Base-by-base conservation (phyloP, 73 alveolate species). In the Paramecium pentaurelia region DNA sequence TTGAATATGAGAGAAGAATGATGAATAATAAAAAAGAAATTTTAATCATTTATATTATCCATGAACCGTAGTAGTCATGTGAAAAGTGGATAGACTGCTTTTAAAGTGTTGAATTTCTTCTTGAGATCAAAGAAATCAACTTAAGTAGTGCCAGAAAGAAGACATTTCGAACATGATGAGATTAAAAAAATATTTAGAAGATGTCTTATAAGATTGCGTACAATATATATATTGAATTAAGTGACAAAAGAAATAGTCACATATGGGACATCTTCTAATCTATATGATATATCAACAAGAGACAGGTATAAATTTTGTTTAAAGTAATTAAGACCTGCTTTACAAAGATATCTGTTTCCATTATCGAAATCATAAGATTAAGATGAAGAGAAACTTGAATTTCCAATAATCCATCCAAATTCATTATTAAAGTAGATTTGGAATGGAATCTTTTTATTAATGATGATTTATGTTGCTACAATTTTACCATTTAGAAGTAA, bases 381-480 rank as follows among this genome's bases (percentile, higher is more conserved):
- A 18, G 91, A 80, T 36, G 60, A 37, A 11, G 71, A 80, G 4
- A 2, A 77, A 49, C 45, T 80, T 44, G 91, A 80, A 58, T 80
- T 80, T 47, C 91, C 91, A 20, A 8, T 95, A 4, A 22, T 95
- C 10, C 92, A 92, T 32, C 96, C 98, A 12, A 93, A 88, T 34
- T 83, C 95, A 6, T 6, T 44, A 7, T 34, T 95, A 32, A 95
- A 68, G 71, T 80, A 71, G 68, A 11, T 54, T 38, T 95, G 98
- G 98, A 91, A 92, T 45, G 42, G 92, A 37, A 80, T 95, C 20
- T 92, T 93, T 14, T 44, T 92, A 42, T 80, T 95, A 58, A 71
- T 95, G 37, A 93, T 95, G 77, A 75, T 95, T 20, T 95, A 95
- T 38, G 92, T 95, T n/a, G 98, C 98, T 4, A 77, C 95, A 18